phyloP scores from a whole-genome alignment of 1,284 basidiomycete genomes.

The Papiliotrema terrestris region DNA sequence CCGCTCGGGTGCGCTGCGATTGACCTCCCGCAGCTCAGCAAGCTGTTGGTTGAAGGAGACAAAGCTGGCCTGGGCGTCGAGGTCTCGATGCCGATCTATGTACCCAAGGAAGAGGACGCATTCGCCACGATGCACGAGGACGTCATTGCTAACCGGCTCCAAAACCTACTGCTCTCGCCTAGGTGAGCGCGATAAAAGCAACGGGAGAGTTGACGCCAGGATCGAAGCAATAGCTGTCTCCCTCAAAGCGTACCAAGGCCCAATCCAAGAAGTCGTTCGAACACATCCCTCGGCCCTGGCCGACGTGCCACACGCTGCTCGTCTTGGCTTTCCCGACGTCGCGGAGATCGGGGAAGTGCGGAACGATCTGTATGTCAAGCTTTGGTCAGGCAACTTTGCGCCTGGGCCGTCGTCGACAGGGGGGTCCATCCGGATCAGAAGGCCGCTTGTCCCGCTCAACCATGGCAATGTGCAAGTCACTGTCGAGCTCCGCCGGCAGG shows the following conservation, averaged over 20 bases:
- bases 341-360: slow-evolving; percentile 89
- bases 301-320: slow-evolving; percentile 73
- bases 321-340: slow-evolving; percentile 95
- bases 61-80: slow-evolving; percentile 57
- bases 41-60: slow-evolving; percentile 52
- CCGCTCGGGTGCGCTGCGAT: slow-evolving; percentile 93
- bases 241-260: slow-evolving; percentile 84
- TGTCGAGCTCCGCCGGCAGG: slow-evolving; percentile 75
- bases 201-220: slow-evolving; percentile 47
- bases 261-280: slow-evolving; percentile 66
- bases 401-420: slow-evolving; percentile 51
- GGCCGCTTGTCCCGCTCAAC: slow-evolving; percentile 24
- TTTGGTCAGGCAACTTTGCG: slow-evolving; percentile 83
- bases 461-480: slow-evolving; percentile 79
- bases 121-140: slow-evolving; percentile 95
- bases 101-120: slow-evolving; percentile 74
- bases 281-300: slow-evolving; percentile 86
- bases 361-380: slow-evolving; percentile 91
- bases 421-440: slow-evolving; percentile 42
- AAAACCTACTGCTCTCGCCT: slow-evolving; percentile 78
- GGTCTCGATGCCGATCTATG: slow-evolving; percentile 83
- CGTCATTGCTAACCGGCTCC: slow-evolving; percentile 74
- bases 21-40: slow-evolving; percentile 72
- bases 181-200: slow-evolving; percentile 55
- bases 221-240: slow-evolving; percentile 84